Evolutionary conservation across 1,284 basidiomycete genomes (phyloP).

Genomic region (Marasmius tenuissimus): DNA sequence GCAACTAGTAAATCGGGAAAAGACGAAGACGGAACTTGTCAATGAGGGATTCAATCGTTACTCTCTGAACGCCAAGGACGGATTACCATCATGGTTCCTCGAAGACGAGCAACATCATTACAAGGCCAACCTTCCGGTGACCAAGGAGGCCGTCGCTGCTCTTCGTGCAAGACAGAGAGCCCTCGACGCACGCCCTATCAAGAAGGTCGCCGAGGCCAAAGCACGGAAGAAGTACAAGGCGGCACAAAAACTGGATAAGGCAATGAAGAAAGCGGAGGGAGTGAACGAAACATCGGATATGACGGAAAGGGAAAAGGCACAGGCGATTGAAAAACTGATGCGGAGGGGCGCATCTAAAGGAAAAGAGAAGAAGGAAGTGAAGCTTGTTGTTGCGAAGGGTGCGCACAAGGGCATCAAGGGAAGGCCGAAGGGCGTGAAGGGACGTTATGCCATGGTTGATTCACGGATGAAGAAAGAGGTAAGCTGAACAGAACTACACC

Average conservation of each 20-base stretch:
- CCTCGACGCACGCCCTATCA: slow-evolving; percentile 96
- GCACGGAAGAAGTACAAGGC: slow-evolving; percentile 95
- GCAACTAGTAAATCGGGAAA: slow-evolving; percentile 89
- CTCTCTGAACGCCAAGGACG: slow-evolving; percentile 90
- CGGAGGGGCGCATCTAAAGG: slow-evolving; percentile 70
- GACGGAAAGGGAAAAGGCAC: slow-evolving; percentile 93
- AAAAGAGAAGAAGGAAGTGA: slow-evolving; percentile 79
- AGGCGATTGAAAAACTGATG: slow-evolving; percentile 92
- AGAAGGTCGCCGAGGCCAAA: slow-evolving; percentile 99
- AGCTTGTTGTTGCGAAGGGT: slow-evolving; percentile 93
- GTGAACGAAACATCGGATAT: slow-evolving; percentile 90
- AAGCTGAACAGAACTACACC: slow-evolving; percentile 16
- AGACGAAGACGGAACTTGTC: slow-evolving; percentile 86
- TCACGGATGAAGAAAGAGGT: slow-evolving; percentile 85
- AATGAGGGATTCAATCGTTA: slow-evolving; percentile 97
- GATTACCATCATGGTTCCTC: slow-evolving; percentile 93
- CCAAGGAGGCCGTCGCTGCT: slow-evolving; percentile 91
- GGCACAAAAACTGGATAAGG: slow-evolving; percentile 84
- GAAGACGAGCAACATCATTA: slow-evolving; percentile 96
- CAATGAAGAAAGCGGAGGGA: slow-evolving; percentile 95
- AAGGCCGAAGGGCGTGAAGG: slow-evolving; percentile 95
- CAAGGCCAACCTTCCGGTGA: slow-evolving; percentile 93
- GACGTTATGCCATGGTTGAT: slow-evolving; percentile 91
- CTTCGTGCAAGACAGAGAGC: slow-evolving; percentile 91
- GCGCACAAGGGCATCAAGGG: slow-evolving; percentile 89